phyloP scores from a whole-genome alignment of 2,329 filamentous ascomycete species.

The Verticillium albo-atrum region DNA sequence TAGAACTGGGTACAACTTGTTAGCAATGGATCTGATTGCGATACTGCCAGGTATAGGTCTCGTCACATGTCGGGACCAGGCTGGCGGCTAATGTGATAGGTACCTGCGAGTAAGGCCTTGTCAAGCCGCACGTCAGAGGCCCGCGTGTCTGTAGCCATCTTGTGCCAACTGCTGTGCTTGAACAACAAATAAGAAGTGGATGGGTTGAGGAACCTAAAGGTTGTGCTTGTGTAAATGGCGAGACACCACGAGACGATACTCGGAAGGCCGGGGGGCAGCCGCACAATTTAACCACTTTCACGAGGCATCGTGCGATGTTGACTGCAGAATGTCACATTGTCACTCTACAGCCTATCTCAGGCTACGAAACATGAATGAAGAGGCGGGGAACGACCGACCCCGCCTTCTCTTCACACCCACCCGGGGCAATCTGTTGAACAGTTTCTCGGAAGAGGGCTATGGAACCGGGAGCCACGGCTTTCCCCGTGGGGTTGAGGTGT shows the following conservation, averaged over 20 bases:
- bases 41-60: background rate
- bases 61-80: background rate
- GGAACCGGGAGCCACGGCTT: background rate
- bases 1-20: background rate
- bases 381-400: background rate
- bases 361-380: background rate
- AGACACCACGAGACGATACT: too few species aligned
- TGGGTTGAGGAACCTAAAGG: too few species aligned
- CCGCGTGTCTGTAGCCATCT: background rate
- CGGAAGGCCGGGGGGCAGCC: too few species aligned
- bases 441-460: background rate
- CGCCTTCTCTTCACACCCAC: background rate
- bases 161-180: background rate
- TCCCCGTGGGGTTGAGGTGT: background rate
- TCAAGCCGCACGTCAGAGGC: background rate
- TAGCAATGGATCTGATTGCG: background rate
- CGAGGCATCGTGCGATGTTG: too few species aligned
- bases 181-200: too few species aligned
- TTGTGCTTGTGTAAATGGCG: too few species aligned
- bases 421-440: background rate
- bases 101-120: background rate
- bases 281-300: too few species aligned
- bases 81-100: background rate
- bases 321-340: background rate
- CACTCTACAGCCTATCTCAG: background rate